These are phyloP conservation scores for Pythium oligandrum DNA, from an alignment of 352 stramenopile species.

Conservation along the genomic window DNA sequence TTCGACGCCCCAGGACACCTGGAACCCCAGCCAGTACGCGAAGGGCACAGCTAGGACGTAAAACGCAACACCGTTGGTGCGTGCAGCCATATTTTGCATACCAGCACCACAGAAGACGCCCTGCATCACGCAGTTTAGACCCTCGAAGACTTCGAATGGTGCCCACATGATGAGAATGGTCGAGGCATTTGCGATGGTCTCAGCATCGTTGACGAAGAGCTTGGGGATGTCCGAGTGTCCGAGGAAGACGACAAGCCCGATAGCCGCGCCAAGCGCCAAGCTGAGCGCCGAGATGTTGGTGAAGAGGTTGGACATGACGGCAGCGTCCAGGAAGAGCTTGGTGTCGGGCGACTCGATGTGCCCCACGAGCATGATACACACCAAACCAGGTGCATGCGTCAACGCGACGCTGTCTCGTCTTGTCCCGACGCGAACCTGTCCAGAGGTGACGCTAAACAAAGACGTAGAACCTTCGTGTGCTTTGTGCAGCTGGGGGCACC, in stretches of 20 bases:
- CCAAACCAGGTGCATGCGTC: no score
- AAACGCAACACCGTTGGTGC: conserved; percentile 66
- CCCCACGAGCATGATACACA: no score
- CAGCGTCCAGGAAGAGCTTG: no score
- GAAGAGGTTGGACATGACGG: no score
- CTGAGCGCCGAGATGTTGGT: conserved; percentile 16
- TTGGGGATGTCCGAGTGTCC: conserved; percentile 42
- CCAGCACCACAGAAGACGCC: conserved; percentile 71
- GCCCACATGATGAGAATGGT: conserved; percentile 54
- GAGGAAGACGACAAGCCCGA: conserved; percentile 33
- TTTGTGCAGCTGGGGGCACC: no score
- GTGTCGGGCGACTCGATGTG: no score
- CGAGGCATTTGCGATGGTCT: conserved; percentile 34
- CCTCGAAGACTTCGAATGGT: conserved; percentile 68
- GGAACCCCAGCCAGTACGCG: conserved; percentile 50
- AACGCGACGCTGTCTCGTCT: no score
- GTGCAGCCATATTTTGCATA: conserved; percentile 62
- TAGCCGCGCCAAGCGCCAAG: conserved; percentile 19
- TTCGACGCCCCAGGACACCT: conserved; percentile 35
- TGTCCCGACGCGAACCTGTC: no score
- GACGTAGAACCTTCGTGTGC: no score
- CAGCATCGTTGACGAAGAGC: conserved; percentile 38
- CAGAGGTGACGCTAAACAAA: no score
- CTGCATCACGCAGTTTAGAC: conserved; percentile 61
- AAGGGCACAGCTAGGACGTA: conserved; percentile 72